A percentile compares a stretch with the other conserved stretches of the same genome.
These are phyloP conservation scores for Torulaspora microellipsoides DNA, from an alignment of 805 yeast species.

Conservation along the genomic window DNA sequence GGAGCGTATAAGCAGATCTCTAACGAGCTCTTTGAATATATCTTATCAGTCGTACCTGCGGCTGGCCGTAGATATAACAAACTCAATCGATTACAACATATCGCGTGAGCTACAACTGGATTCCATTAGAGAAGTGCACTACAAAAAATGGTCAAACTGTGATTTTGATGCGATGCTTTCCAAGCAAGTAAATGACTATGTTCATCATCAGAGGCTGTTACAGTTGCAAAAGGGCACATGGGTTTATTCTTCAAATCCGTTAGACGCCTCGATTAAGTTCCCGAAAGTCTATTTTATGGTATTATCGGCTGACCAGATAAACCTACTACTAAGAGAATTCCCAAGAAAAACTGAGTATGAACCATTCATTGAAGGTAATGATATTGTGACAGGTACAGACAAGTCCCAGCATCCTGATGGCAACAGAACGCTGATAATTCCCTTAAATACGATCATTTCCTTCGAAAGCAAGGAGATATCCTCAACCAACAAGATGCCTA, in stretches of 20 bases:
- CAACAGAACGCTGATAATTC: slow-evolving; percentile 39
- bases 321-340: slow-evolving; percentile 58
- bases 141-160: slow-evolving; percentile 42
- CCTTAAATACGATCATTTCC: slow-evolving; percentile 46
- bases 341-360: slow-evolving; percentile 40
- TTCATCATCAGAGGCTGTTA: slow-evolving; percentile 68
- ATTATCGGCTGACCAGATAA: slow-evolving; percentile 62
- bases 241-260: slow-evolving; percentile 64
- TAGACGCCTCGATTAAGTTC: slow-evolving; percentile 21
- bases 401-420: slow-evolving; percentile 6
- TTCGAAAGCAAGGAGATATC: slow-evolving; percentile 49
- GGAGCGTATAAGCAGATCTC: slow-evolving; percentile 28
- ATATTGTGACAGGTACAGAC: slow-evolving; percentile 21
- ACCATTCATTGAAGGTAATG: slow-evolving; percentile 60
- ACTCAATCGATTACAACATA: slow-evolving; percentile 41
- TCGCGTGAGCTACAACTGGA: slow-evolving; percentile 53
- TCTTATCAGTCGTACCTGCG: slow-evolving; percentile 6
- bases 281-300: slow-evolving; percentile 51
- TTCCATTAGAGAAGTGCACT: slow-evolving; percentile 37
- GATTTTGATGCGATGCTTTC: slow-evolving; percentile 49
- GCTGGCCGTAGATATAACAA: slow-evolving; percentile 31
- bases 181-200: slow-evolving; percentile 62
- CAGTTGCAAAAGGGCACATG: slow-evolving; percentile 74
- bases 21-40: slow-evolving; percentile 16
- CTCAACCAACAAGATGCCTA: slow-evolving; percentile 42